Percentiles rank a stretch among this genome's conserved stretches.
Conservation (phyloP, 1,284 basidiomycete species). For the Binderoboletus segoi region DNA sequence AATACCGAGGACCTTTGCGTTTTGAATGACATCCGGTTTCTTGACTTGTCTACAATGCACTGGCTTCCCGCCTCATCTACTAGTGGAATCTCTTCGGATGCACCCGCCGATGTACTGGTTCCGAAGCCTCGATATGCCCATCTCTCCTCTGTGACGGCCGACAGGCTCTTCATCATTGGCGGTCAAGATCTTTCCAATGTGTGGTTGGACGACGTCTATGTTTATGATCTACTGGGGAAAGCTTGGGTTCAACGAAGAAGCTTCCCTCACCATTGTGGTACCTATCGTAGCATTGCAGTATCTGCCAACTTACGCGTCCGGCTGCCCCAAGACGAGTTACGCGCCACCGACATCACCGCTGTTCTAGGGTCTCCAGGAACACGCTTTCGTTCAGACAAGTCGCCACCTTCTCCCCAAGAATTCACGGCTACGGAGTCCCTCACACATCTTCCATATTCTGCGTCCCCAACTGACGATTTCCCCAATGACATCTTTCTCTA, state of each 20-base stretch:
- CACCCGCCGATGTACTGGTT: constrained; percentile 46
- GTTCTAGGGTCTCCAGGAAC: constrained; percentile 57
- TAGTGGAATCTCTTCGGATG: constrained; percentile 30
- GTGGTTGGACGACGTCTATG: constrained; percentile 90
- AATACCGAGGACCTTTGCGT: constrained; percentile 78
- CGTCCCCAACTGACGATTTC: constrained; percentile 67
- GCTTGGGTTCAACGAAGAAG: constrained; percentile 79
- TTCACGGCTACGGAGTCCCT: constrained; percentile 63
- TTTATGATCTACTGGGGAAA: constrained; percentile 74
- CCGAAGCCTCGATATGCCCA: constrained; percentile 91
- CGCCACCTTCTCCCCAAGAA: constrained; percentile 39
- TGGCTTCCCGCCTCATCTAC: constrained; percentile 66
- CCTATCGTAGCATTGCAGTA: constrained; percentile 88
- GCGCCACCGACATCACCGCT: constrained; percentile 41
- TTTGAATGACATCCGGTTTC: constrained; percentile 84
- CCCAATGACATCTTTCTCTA: constrained; percentile 82
- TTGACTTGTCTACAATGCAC: constrained; percentile 67
- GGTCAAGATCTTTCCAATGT: constrained; percentile 91
- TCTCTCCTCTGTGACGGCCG: constrained; percentile 79
- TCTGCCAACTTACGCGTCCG: constrained; percentile 70
- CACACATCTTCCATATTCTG: constrained; percentile 74
- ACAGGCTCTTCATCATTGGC: constrained; percentile 89
- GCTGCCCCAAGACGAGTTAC: constrained; percentile 62
- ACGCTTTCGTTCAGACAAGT: constrained; percentile 55
- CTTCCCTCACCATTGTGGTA: constrained; percentile 89